Evolutionary conservation across 371 early-diverging fungal species (phyloP).

Genomic region (Mortierella sp.): DNA sequence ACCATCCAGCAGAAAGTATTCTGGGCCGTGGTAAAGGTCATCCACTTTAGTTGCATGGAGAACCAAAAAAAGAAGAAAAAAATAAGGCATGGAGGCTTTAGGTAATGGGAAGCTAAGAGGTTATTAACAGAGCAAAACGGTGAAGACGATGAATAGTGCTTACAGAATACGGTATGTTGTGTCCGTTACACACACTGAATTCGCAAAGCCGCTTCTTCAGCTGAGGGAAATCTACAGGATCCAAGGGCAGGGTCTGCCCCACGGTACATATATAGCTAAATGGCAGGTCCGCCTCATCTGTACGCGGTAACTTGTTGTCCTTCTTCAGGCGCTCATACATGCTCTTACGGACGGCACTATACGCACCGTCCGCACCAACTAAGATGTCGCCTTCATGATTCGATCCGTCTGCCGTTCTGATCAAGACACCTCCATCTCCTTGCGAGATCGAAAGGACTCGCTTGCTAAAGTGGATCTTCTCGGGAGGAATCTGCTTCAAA

Average conservation of each 20-base stretch:
- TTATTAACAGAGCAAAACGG: too few species aligned
- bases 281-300: slow-evolving; percentile 5
- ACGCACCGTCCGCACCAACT: slow-evolving; percentile 29
- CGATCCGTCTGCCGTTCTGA: slow-evolving; percentile 7
- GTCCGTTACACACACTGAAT: neutral
- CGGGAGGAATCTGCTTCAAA: slow-evolving; percentile 11
- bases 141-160: too few species aligned
- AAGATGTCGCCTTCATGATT: slow-evolving; percentile 18
- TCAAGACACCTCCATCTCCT: slow-evolving; percentile 8
- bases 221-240: slow-evolving; percentile 10
- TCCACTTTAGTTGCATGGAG: slow-evolving; percentile 13
- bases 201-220: slow-evolving; percentile 5
- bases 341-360: slow-evolving; percentile 20
- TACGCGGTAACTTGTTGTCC: neutral
- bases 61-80: neutral
- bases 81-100: too few species aligned
- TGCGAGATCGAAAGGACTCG: slow-evolving; percentile 4
- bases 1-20: slow-evolving; percentile 25
- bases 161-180: slow-evolving; percentile 6
- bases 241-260: slow-evolving; percentile 18
- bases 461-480: slow-evolving; percentile 11
- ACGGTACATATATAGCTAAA: slow-evolving; percentile 19
- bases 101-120: too few species aligned
- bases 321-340: slow-evolving; percentile 12
- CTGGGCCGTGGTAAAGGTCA: slow-evolving; percentile 14